Conservation (phyloP, 2,329 filamentous ascomycete species). For the Fusarium floridanum region DNA sequence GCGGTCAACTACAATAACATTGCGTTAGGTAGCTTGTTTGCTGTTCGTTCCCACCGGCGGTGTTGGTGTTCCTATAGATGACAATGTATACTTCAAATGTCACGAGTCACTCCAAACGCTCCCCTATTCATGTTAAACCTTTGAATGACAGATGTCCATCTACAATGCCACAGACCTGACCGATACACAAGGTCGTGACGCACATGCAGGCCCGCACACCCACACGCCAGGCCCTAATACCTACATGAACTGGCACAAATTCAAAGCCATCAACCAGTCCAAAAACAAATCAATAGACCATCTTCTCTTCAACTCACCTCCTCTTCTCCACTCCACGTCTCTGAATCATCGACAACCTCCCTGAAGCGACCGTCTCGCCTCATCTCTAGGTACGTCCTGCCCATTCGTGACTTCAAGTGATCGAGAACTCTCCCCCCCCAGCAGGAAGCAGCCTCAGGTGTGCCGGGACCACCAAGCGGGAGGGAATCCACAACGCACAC, state of each 20-base stretch:
- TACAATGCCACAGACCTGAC: constrained; percentile 19
- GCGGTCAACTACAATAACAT: not conserved
- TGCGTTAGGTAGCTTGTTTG: not conserved
- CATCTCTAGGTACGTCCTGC: constrained; percentile 25
- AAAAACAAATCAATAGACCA: not conserved
- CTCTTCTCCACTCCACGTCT: not conserved
- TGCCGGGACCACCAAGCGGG: constrained; percentile 33
- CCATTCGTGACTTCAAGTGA: constrained; percentile 5
- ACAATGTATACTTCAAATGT: not conserved
- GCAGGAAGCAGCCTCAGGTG: constrained; percentile 26
- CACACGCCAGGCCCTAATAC: constrained; percentile 47
- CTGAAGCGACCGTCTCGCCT: constrained; percentile 14
- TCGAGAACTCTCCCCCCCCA: constrained; percentile 30
- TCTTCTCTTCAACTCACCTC: not conserved
- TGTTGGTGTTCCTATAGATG: not conserved
- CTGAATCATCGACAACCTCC: not conserved
- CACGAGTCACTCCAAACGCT: constrained; percentile 1
- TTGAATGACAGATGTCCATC: constrained; percentile 17
- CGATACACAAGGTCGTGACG: constrained; percentile 38
- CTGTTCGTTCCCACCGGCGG: not conserved
- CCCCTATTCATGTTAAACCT: not conserved
- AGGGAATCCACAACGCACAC: constrained; percentile 36
- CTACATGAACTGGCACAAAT: constrained; percentile 47
- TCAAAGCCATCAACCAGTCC: constrained; percentile 15
- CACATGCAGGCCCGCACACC: constrained; percentile 44